Base-by-base conservation (phyloP, 257 asterid genomes). In the Salvia miltiorrhiza region DNA sequence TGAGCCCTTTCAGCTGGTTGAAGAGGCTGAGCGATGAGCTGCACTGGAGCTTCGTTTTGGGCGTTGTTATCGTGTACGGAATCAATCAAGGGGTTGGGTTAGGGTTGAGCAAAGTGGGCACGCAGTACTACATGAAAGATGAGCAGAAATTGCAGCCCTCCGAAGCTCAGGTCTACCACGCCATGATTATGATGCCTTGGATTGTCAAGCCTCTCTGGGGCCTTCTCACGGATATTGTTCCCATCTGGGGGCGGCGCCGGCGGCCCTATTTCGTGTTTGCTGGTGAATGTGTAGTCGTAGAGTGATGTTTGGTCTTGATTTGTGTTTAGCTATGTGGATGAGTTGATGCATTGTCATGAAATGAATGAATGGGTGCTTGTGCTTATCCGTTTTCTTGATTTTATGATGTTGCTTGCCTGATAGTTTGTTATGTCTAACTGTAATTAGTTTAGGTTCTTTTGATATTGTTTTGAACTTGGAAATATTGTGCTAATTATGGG, bases 141-240 rank as follows among this genome's bases (percentile, higher is more conserved):
- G 94, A 81, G 77, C 98, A 84, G 85, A 92, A 86, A 65, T 88
- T 92, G 60, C 96, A 92, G 80, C 98, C 96, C 48, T 89, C 96
- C 72, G 86, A 89, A 77, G 86, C 98, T 67, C 98, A 92, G 85
- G 69, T 89, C 47, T 92, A 89, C 80, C 81, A 83, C 13, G 96
- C 89, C n/a, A 77, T 92, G 45, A 86, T 77, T 71, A 81, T 79
- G 71, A 80, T 89, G 56, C 98, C 96, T 39, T 92, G 96, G 98
- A 86, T 92, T 73, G 83, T 92, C 4, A 89, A 92, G 76, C 96
- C 98, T 9, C 54, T 89, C 37, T 92, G 96, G 98, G 96, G 98
- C 37, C 82, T 92, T 58, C 89, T 92, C 39, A 92, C 98, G 1
- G 98, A 92, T 78, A 93, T 85, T 33, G 92, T 89, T 70, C 92